Percentiles rank a stretch among this genome's conserved stretches.
These are phyloP conservation scores for Biscogniauxia sp. DNA, from an alignment of 2,329 filamentous ascomycete genomes.

Conservation along the genomic window DNA sequence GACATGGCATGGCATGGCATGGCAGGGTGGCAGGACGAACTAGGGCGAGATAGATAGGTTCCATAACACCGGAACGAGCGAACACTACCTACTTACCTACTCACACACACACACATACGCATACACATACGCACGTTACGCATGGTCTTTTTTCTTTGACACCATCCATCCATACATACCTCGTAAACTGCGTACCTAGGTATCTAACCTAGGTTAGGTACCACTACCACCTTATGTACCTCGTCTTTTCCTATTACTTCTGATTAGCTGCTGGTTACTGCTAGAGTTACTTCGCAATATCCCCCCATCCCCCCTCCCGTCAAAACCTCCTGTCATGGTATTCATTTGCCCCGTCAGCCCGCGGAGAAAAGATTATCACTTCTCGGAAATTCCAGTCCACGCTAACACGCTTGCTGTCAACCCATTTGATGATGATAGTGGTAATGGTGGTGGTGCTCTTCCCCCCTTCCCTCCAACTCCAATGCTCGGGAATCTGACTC, in stretches of 20 bases:
- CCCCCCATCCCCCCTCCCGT: too few species aligned
- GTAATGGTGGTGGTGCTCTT: too few species aligned
- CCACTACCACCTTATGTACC: neutral
- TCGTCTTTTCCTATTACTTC: neutral
- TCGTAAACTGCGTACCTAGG: neutral
- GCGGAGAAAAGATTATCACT: too few species aligned
- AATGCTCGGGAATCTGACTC: too few species aligned
- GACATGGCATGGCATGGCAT: neutral
- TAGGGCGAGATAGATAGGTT: neutral
- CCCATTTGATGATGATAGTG: too few species aligned
- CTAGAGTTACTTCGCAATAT: too few species aligned
- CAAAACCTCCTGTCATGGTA: too few species aligned
- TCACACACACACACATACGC: neutral
- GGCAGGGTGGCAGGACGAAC: neutral
- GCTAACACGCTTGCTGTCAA: too few species aligned
- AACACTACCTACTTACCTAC: neutral
- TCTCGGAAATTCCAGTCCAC: too few species aligned
- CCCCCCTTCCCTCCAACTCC: too few species aligned
- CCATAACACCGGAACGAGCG: neutral
- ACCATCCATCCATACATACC: neutral
- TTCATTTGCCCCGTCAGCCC: too few species aligned
- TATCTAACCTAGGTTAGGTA: neutral
- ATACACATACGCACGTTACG: neutral
- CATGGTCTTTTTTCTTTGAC: neutral
- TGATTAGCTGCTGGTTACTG: too few species aligned